Base-by-base conservation (phyloP, 2,329 filamentous ascomycete genomes). In the Onygenales sp. region DNA sequence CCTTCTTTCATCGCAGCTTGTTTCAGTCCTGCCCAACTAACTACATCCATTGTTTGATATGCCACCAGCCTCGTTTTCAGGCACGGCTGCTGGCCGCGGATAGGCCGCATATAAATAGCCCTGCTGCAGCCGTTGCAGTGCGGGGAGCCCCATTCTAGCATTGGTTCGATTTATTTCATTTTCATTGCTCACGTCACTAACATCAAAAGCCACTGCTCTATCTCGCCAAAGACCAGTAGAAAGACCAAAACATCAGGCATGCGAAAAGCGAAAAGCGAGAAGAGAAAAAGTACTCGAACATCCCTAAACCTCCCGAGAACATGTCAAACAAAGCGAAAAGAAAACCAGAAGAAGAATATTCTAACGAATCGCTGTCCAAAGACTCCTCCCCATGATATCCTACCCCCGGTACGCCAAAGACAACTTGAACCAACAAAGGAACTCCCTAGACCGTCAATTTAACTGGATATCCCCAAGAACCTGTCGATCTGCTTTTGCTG, bases 391-490 rank as follows among this genome's bases (percentile, higher is more conserved):
- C 40, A 42, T 39, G 34, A 4, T 49, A 49, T 49, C 47, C 36
- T 49, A 49, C 36, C 32, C 11, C 6, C 13, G n/a, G 31, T 32
- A 14, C 45, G 31, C 34, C 36, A 14, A 47, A 47, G 31, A 2
- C 7, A 17, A 49, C 21, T 21, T 6, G 42, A 42, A 37, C 31
- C 14, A 6, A 32, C 42, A 51, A 52, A 37, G 31, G 14, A 42
- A 39, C 21, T 8, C 9, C 11, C 31, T 11, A 27, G 39, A 14
- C 34, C 52, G 40, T 46, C 32, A 33, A 43, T 54, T 54, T 17
- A 54, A 17, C n/a, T 34, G 32, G 14, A 54, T 31, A 14, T 52
- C 52, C 14, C 42, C 42, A 13, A 52, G 52, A 31, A 54, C 49
- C 42, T 21, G 42, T 21, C 42, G 13, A 13, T 51, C 47, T 33